These are phyloP conservation scores for Endoconidiophora laricicola DNA, from an alignment of 2,329 filamentous ascomycete genomes.

Conservation along the genomic window DNA sequence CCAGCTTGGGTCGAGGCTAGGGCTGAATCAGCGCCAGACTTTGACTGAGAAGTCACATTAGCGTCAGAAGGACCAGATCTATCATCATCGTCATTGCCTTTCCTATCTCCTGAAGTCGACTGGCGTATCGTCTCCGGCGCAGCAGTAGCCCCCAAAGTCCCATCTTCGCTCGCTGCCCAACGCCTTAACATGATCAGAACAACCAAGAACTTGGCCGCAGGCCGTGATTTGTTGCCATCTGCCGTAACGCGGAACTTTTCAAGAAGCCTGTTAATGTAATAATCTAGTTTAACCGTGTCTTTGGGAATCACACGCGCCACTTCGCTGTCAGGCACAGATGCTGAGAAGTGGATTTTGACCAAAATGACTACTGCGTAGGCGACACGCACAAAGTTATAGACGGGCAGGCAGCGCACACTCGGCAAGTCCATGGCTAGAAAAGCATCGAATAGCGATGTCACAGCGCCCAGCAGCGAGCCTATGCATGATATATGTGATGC, in stretches of 20 bases:
- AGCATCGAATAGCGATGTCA: conserved; percentile 36
- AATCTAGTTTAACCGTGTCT: conserved; percentile 45
- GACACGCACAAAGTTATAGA: conserved; percentile 54
- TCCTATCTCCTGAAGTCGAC: neutral
- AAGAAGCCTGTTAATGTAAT: conserved; percentile 54
- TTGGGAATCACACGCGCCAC: conserved; percentile 54
- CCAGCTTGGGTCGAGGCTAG: no score
- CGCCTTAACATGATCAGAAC: conserved; percentile 52
- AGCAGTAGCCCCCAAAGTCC: neutral
- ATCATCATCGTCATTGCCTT: conserved; percentile 14
- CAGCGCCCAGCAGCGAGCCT: conserved; percentile 25
- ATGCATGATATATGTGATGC: conserved; percentile 20
- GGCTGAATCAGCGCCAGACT: no score
- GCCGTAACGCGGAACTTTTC: conserved; percentile 49
- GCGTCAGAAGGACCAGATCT: no score
- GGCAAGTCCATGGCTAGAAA: conserved; percentile 45
- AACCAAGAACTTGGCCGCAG: conserved; percentile 53
- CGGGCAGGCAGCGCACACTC: conserved; percentile 47
- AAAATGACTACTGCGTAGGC: conserved; percentile 55
- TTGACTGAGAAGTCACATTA: no score
- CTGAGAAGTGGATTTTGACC: conserved; percentile 57
- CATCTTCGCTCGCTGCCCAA: conserved; percentile 37
- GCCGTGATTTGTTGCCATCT: conserved; percentile 44
- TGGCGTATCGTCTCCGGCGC: neutral
- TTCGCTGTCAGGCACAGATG: conserved; percentile 44